Base-by-base conservation (phyloP, 2,329 filamentous ascomycete species). In the Microsporum ferrugineum region DNA sequence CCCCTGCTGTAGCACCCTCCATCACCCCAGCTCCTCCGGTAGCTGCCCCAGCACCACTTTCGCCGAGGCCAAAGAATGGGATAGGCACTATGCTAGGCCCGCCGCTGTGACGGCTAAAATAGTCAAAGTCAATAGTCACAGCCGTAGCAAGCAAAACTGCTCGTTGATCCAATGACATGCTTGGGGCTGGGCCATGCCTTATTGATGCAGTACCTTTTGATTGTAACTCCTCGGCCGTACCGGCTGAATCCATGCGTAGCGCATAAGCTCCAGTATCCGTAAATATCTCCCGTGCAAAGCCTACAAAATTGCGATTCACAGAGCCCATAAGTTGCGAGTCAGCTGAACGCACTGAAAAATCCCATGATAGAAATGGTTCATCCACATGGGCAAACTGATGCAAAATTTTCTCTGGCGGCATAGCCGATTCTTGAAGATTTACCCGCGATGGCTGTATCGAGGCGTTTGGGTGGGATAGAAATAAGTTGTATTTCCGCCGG, bases 101-200 rank as follows among this genome's bases (percentile, higher is more conserved):
- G 17, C 74, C 70, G 59, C 80, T 83, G 64, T 85, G 82, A 1
- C 83, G 77, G 62, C 82, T 85, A 72, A 87, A 87, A 71, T 86
- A 87, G 68, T 87, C 84, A 63, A 86, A 86, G 67, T 87, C 84
- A 55, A 86, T 79, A 61, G 77, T 83, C 10, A 86, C 83, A 5
- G 84, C 84, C 0, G 84, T 85, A 7, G 84, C 83, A 6, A 87
- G 77, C 83, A 86, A 86, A 31, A 86, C 78, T 2, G 84, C 84
- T 59, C 84, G 77, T 69, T 86, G 83, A 66, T 86, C 84, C 2
- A 87, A 77, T 1, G 83, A 85, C 83, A 87, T 84, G 2, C 81
- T 82, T 1, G 74, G 73, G 23, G 64, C 58, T 3, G 58, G 47
- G n/a, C 62, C 63, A 6, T 62, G 59, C 45, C 66, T 63, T 31